Evolutionary conservation across 805 yeast genomes (phyloP).

Genomic region (Tetrapisispora arboricola): DNA sequence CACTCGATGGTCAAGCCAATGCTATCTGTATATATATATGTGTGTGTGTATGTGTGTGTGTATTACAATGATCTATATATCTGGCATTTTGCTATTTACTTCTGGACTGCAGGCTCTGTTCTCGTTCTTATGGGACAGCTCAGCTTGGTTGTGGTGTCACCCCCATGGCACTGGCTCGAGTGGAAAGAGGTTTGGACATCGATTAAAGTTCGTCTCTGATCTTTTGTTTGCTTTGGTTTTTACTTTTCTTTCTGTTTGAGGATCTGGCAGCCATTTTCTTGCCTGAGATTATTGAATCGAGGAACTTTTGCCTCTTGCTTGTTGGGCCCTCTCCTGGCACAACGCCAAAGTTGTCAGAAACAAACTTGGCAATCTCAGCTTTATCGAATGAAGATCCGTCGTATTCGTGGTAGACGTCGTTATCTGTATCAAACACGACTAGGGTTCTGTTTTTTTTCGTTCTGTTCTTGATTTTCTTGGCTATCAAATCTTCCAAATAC

Average conservation of each 20-base stretch:
- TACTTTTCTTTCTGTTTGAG: slow-evolving; percentile 1
- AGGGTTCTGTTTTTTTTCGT: slow-evolving; percentile 12
- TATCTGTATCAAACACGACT: slow-evolving; percentile 15
- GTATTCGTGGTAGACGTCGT: slow-evolving; percentile 13
- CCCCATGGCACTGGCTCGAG: too few species aligned
- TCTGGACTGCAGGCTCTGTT: too few species aligned
- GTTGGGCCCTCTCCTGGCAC: slow-evolving; percentile 28
- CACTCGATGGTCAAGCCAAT: too few species aligned
- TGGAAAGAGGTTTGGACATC: too few species aligned
- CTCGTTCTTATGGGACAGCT: too few species aligned
- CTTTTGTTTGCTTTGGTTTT: background rate
- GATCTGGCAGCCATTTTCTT: slow-evolving; percentile 7
- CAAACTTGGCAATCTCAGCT: slow-evolving; percentile 15
- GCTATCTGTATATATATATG: too few species aligned
- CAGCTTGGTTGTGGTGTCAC: too few species aligned
- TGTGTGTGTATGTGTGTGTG: too few species aligned
- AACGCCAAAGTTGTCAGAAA: slow-evolving; percentile 9
- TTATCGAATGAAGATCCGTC: slow-evolving; percentile 17
- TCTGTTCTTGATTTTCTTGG: slow-evolving; percentile 5
- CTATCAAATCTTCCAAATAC: slow-evolving; percentile 9
- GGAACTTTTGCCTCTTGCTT: slow-evolving; percentile 17
- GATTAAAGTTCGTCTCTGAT: too few species aligned
- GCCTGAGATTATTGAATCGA: slow-evolving; percentile 10
- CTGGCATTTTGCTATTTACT: too few species aligned
- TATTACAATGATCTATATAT: too few species aligned